Conservation (phyloP, 2,329 filamentous ascomycete genomes). For the Fusarium odoratissimum region DNA sequence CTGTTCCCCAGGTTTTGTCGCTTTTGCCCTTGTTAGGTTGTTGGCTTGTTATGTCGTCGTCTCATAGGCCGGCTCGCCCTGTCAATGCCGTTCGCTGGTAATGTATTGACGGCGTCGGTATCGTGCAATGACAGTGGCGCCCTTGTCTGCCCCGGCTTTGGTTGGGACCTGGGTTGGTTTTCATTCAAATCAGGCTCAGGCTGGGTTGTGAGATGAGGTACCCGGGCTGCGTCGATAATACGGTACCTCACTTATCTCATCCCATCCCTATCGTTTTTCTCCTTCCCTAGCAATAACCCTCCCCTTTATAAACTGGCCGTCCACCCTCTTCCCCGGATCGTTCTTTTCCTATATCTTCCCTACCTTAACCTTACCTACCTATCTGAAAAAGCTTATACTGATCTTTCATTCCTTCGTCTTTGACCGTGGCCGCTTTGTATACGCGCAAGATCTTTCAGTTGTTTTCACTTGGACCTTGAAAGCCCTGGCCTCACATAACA, state of each 20-base stretch:
- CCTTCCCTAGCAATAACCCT: not conserved
- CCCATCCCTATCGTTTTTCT: constrained; percentile 13
- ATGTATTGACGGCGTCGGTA: constrained; percentile 18
- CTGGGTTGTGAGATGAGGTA: constrained; percentile 30
- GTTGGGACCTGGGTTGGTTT: constrained; percentile 15
- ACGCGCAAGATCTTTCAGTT: constrained; percentile 12
- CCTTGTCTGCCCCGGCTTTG: constrained; percentile 38
- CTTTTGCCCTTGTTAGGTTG: constrained; percentile 17
- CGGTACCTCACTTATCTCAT: constrained; percentile 32
- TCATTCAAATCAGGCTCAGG: constrained; percentile 19
- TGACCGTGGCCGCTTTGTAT: not conserved
- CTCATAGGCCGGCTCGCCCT: constrained; percentile 38
- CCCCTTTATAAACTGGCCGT: constrained; percentile 27
- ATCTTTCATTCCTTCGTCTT: constrained; percentile 2
- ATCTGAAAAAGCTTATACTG: not conserved
- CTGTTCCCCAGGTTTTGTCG: constrained; percentile 45
- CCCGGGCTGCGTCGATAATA: constrained; percentile 1
- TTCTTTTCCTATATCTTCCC: not conserved
- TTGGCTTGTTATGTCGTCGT: constrained; percentile 19
- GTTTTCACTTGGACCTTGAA: constrained; percentile 8
- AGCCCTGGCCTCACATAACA: not conserved
- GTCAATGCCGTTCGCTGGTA: constrained; percentile 26
- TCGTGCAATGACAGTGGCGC: constrained; percentile 25
- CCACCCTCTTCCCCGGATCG: constrained; percentile 26
- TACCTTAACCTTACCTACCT: not conserved